These are phyloP conservation scores for Neurospora terricola DNA, from an alignment of 495 filamentous ascomycete species.

Conservation along the genomic window DNA sequence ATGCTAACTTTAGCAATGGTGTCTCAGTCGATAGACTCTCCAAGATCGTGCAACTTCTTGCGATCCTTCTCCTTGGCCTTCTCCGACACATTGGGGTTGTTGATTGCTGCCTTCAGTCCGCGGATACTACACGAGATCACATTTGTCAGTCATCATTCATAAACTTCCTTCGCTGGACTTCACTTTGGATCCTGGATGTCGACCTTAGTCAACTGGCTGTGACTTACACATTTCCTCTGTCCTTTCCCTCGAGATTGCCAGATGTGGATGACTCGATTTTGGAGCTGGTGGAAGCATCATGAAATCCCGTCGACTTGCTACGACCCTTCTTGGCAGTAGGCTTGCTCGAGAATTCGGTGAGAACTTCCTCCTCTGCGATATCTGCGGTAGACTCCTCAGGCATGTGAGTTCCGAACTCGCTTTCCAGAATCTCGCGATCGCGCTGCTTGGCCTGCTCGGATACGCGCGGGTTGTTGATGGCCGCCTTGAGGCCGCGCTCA, in stretches of 20 bases:
- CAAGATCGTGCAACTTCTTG: constrained; percentile 18
- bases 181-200: too few relatives aligned
- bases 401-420: constrained; percentile 7
- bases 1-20: too few relatives aligned
- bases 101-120: constrained; percentile 12
- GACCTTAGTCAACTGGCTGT: too few relatives aligned
- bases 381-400: background rate
- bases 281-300: background rate
- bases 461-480: constrained; percentile 20
- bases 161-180: too few relatives aligned
- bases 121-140: constrained; percentile 5
- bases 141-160: background rate
- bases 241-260: constrained; percentile 7
- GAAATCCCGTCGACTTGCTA: constrained; percentile 6
- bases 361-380: background rate
- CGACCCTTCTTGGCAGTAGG: constrained; percentile 7
- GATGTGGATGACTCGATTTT: background rate
- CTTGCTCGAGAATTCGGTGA: background rate
- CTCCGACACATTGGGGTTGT: constrained; percentile 15
- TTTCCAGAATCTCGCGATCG: constrained; percentile 13
- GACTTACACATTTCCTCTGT: constrained; percentile 14
- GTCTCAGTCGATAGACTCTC: constrained; percentile 9
- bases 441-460: constrained; percentile 12
- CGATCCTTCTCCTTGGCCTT: constrained; percentile 22
- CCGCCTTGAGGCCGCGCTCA: constrained; percentile 21